Percentiles rank a stretch among this genome's conserved stretches.
Evolutionary conservation across 1,139 yeast species (phyloP).

Genomic region (Debaryomyces sp.): DNA sequence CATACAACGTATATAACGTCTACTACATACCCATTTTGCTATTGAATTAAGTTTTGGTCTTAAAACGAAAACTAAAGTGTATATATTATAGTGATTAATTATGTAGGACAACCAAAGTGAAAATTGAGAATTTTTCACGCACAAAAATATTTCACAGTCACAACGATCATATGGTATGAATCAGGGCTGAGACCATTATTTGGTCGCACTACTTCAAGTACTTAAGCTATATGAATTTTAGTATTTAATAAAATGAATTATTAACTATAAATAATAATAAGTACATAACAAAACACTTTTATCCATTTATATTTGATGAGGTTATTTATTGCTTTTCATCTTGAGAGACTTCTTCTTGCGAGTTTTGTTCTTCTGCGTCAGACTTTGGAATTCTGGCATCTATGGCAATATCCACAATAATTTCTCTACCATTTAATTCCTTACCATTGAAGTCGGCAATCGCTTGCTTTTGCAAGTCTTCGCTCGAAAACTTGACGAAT

Average conservation of each 20-base stretch:
- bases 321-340: conserved; percentile 3
- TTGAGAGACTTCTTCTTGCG: conserved; percentile 3
- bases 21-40: conserved; percentile 11
- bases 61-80: background rate
- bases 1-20: background rate
- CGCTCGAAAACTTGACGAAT: conserved; percentile 54
- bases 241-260: conserved; percentile 3
- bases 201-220: too few species aligned
- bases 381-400: conserved; percentile 41
- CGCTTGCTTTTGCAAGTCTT: conserved; percentile 51
- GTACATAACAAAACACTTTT: conserved; percentile 8
- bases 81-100: conserved; percentile 1
- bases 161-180: background rate
- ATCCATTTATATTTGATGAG: conserved; percentile 7
- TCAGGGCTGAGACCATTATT: background rate
- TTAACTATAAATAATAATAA: conserved; percentile 4
- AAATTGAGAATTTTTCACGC: conserved; percentile 7
- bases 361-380: conserved; percentile 15
- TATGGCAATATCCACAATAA: conserved; percentile 60
- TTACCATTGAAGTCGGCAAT: conserved; percentile 55
- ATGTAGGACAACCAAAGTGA: conserved; percentile 1
- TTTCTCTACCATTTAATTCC: conserved; percentile 53
- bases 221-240: background rate
- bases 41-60: conserved; percentile 6
- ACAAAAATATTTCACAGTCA: conserved; percentile 2